A percentile compares a stretch with the other conserved stretches of the same genome.
phyloP scores from a whole-genome alignment of 2,329 filamentous ascomycete species.

The Epicoccum sorghinum region DNA sequence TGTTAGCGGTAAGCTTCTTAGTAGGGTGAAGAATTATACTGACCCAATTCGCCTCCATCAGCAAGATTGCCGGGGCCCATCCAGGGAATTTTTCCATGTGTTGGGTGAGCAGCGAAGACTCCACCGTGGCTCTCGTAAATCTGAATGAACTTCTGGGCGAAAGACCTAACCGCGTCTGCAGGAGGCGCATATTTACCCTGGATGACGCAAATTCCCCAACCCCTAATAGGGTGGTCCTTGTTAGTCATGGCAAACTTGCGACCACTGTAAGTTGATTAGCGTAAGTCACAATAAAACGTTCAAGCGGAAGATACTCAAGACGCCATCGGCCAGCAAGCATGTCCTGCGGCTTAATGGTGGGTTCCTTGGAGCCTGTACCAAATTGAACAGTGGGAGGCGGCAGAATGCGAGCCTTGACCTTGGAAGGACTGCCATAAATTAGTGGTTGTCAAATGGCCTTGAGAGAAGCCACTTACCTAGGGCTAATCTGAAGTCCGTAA shows the following conservation, averaged over 20 bases:
- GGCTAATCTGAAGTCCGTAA: conserved; percentile 75
- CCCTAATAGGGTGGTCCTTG: conserved; percentile 60
- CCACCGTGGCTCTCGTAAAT: conserved; percentile 69
- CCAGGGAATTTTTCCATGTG: conserved; percentile 39
- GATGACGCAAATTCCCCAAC: conserved; percentile 78
- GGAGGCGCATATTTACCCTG: conserved; percentile 54
- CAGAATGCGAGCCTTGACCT: conserved; percentile 71
- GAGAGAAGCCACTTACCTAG: conserved; percentile 30
- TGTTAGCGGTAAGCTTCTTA: background rate
- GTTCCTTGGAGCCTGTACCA: conserved; percentile 40
- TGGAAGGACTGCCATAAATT: conserved; percentile 57
- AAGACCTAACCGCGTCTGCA: conserved; percentile 53
- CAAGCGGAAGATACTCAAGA: conserved; percentile 58
- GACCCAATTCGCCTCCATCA: conserved; percentile 49
- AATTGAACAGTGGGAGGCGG: conserved; percentile 75
- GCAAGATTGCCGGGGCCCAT: conserved; percentile 39
- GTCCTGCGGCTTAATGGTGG: conserved; percentile 33
- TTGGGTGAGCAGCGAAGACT: conserved; percentile 47
- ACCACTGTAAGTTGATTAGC: conserved; percentile 43
- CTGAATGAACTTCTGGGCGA: conserved; percentile 66
- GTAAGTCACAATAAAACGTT: background rate
- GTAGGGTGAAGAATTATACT: conserved; percentile 19
- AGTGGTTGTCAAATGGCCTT: background rate
- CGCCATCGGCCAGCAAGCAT: conserved; percentile 81
- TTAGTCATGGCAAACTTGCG: conserved; percentile 78